phyloP scores from a whole-genome alignment of 192 early-diverging fungal species.

The Coemansia sp. region DNA sequence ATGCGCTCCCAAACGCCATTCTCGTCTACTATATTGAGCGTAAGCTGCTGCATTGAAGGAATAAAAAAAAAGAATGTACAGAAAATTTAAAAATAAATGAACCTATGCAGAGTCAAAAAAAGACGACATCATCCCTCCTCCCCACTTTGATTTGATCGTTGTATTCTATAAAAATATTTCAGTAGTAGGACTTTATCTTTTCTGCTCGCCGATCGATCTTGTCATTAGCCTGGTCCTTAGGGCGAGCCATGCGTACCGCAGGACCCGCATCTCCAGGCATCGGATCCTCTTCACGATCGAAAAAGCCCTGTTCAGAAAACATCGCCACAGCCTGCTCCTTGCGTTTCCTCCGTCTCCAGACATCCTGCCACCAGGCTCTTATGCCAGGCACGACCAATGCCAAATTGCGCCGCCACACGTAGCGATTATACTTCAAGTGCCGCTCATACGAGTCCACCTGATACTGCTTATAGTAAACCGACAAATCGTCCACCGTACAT shows the following conservation, averaged over 20 bases:
- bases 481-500: constrained; percentile 47
- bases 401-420: constrained; percentile 42
- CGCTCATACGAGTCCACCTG: constrained; percentile 43
- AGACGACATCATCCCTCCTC: background rate
- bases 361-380: constrained; percentile 32
- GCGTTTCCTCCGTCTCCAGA: constrained; percentile 20
- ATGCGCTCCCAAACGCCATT: constrained; percentile 61
- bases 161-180: background rate
- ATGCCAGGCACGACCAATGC: constrained; percentile 43
- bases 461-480: constrained; percentile 43
- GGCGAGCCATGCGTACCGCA: background rate
- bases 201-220: constrained; percentile 40
- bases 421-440: constrained; percentile 45
- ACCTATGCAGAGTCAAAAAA: background rate
- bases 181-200: constrained; percentile 54
- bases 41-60: constrained; percentile 22
- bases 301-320: constrained; percentile 28
- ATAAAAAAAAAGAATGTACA: constrained; percentile 16
- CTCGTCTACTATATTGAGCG: constrained; percentile 33
- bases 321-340: constrained; percentile 18
- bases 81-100: background rate
- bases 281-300: constrained; percentile 19
- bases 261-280: background rate
- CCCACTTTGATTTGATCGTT: background rate
- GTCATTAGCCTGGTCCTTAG: background rate